phyloP scores from a whole-genome alignment of 2,329 filamentous ascomycete genomes.

The Zelopaecilomyces penicillatus region DNA sequence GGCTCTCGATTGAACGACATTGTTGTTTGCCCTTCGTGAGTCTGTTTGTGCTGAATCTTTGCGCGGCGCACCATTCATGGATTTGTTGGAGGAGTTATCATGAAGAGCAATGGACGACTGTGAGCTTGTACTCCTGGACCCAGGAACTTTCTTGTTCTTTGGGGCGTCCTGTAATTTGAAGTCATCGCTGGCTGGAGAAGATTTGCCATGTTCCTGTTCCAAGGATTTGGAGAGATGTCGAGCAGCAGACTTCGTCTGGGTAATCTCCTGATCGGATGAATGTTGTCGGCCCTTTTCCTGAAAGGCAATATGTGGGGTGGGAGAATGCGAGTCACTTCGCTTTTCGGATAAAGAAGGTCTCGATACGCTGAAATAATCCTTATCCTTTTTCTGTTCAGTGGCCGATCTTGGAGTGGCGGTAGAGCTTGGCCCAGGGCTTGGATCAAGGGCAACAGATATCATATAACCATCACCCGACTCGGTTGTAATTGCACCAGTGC shows the following conservation, averaged over 20 bases:
- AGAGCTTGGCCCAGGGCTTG: constrained; percentile 47
- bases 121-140: constrained; percentile 34
- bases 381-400: constrained; percentile 45
- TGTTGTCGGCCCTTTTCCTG: constrained; percentile 65
- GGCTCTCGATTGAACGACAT: constrained; percentile 34
- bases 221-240: constrained; percentile 39
- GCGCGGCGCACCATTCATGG: constrained; percentile 23
- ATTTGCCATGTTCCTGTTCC: constrained; percentile 18
- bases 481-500: constrained; percentile 35
- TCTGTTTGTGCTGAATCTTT: constrained; percentile 18
- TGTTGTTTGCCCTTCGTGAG: constrained; percentile 29
- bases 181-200: constrained; percentile 32
- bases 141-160: constrained; percentile 45
- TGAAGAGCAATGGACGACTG: constrained; percentile 31
- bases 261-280: constrained; percentile 52
- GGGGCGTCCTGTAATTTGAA: constrained; percentile 80
- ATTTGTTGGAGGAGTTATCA: constrained; percentile 25
- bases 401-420: constrained; percentile 43
- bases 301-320: constrained; percentile 84
- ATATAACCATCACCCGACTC: constrained; percentile 63
- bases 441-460: constrained; percentile 68
- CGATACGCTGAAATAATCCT: constrained; percentile 51
- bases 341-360: constrained; percentile 34
- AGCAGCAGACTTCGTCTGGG: constrained; percentile 40
- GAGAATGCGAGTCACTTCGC: constrained; percentile 40